Conservation (phyloP, 768 basidiomycete species). For the Russula griseocarnosa region DNA sequence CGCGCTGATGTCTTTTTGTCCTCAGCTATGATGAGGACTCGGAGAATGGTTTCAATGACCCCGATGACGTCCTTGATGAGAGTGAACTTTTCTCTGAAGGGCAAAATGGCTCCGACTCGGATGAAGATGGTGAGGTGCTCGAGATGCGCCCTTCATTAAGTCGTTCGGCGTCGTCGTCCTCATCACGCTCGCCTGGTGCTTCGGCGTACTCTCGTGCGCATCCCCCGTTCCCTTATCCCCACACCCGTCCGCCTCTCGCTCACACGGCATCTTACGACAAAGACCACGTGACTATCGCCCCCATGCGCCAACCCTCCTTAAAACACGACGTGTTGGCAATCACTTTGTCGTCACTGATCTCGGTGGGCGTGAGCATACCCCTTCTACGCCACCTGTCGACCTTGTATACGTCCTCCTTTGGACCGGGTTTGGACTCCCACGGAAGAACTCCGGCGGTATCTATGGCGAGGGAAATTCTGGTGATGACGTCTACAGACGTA, state of each 20-base stretch:
- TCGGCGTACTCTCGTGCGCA: slow-evolving; percentile 27
- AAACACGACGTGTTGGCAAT: slow-evolving; percentile 60
- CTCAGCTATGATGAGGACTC: slow-evolving; percentile 66
- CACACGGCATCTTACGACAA: slow-evolving; percentile 39
- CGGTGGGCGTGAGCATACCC: slow-evolving; percentile 27
- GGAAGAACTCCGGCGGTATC: slow-evolving; percentile 30
- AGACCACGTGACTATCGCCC: slow-evolving; percentile 65
- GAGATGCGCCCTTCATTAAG: slow-evolving; percentile 54
- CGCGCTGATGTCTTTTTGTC: slow-evolving; percentile 17
- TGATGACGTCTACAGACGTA: slow-evolving; percentile 38
- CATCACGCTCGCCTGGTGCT: slow-evolving; percentile 33
- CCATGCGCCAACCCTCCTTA: slow-evolving; percentile 82
- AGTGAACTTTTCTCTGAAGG: slow-evolving; percentile 31
- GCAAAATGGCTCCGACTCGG: slow-evolving; percentile 33
- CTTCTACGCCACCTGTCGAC: slow-evolving; percentile 49
- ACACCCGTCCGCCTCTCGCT: slow-evolving; percentile 33
- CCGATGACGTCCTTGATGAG: slow-evolving; percentile 40
- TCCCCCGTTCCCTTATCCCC: slow-evolving; percentile 27
- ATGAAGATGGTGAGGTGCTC: slow-evolving; percentile 52
- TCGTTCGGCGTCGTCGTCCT: slow-evolving; percentile 40
- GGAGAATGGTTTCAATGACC: slow-evolving; percentile 52
- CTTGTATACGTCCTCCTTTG: slow-evolving; percentile 59
- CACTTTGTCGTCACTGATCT: slow-evolving; percentile 33
- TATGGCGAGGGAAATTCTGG: slow-evolving; percentile 25
- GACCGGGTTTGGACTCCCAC: slow-evolving; percentile 31